phyloP scores from a whole-genome alignment of 164 flowering plant species.

The Magnolia kwangsiensis region DNA sequence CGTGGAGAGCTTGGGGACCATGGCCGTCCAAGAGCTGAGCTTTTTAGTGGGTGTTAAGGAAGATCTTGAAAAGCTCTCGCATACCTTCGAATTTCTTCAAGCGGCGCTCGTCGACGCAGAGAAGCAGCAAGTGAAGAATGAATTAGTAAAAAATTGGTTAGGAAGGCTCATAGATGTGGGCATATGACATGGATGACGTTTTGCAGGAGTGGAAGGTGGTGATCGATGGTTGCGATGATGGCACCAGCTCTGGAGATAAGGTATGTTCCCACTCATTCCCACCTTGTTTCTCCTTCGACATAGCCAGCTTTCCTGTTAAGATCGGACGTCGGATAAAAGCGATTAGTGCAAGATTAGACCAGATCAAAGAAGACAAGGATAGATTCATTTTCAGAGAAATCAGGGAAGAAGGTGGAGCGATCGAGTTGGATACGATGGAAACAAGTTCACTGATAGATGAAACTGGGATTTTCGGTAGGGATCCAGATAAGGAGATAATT shows the following conservation, averaged over 20 bases:
- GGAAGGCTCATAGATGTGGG: not conserved
- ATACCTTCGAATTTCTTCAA: not conserved
- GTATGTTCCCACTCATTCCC: no score
- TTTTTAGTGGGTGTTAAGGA: not conserved
- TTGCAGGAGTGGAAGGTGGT: not conserved
- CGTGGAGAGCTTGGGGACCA: not conserved
- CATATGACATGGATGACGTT: not conserved
- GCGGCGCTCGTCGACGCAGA: not conserved
- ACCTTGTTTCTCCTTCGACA: no score
- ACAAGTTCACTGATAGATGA: conserved; percentile 7
- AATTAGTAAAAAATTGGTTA: not conserved
- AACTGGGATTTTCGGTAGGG: conserved; percentile 15
- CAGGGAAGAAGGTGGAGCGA: not conserved
- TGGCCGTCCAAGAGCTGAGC: not conserved
- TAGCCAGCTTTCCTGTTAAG: no score
- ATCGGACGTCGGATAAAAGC: not conserved
- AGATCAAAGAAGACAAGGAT: not conserved
- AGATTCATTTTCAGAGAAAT: not conserved
- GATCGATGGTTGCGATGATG: not conserved
- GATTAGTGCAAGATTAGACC: not conserved
- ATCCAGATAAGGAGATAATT: not conserved
- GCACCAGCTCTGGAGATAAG: no score
- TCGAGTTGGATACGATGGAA: not conserved
- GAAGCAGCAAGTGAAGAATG: not conserved
- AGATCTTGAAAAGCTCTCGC: not conserved